A percentile compares a stretch with the other conserved stretches of the same genome.
Conservation (phyloP, 2,329 filamentous ascomycete species). For the Torrubiellomyces zombiae region DNA sequence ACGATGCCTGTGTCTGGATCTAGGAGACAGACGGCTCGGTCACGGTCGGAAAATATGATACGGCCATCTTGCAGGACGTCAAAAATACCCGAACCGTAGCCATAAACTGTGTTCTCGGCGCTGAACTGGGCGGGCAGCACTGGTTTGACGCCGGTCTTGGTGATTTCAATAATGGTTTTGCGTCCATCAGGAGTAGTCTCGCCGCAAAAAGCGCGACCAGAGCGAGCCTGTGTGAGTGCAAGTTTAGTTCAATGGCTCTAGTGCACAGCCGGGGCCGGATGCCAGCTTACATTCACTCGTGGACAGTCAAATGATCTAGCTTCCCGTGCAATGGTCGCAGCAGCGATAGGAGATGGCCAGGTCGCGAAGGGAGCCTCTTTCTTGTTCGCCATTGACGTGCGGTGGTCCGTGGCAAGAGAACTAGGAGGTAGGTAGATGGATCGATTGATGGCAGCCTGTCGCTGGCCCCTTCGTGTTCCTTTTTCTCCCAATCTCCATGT, state of each 20-base stretch:
- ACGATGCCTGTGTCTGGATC: conserved; percentile 19
- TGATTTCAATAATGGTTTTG: conserved; percentile 26
- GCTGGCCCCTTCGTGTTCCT: too few species aligned
- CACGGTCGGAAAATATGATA: conserved; percentile 29
- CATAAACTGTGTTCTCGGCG: conserved; percentile 29
- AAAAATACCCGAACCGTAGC: conserved; percentile 33
- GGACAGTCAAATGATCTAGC: conserved; percentile 16
- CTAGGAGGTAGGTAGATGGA: too few species aligned
- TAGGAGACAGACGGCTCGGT: conserved; percentile 25
- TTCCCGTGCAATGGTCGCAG: conserved; percentile 18
- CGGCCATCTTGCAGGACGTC: conserved; percentile 19
- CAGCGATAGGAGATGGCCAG: conserved; percentile 22
- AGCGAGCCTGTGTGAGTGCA: conserved; percentile 8
- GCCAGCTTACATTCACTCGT: conserved; percentile 15
- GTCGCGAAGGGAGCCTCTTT: conserved; percentile 17
- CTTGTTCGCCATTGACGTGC: conserved; percentile 15
- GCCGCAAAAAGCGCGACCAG: conserved; percentile 19
- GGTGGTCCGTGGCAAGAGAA: conserved; percentile 17
- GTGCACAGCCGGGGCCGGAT: background rate
- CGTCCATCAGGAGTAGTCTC: conserved; percentile 23
- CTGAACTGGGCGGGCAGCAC: conserved; percentile 26
- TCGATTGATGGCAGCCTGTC: too few species aligned
- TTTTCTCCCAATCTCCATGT: too few species aligned
- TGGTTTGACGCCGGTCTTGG: conserved; percentile 15
- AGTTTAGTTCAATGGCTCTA: background rate